phyloP scores from a whole-genome alignment of 345 rosid species.

The Angophora floribunda region DNA sequence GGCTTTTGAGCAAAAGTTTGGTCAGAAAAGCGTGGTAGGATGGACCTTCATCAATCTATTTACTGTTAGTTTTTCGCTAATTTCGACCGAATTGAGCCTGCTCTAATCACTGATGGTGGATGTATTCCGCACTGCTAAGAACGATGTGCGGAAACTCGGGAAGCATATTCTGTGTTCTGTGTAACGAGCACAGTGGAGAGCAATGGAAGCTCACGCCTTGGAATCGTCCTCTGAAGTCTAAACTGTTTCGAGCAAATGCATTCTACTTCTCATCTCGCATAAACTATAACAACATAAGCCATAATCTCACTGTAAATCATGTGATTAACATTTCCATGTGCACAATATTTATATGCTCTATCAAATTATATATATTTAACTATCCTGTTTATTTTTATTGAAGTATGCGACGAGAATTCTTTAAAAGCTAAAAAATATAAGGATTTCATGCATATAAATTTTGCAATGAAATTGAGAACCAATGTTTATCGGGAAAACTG shows the following conservation, averaged over 20 bases:
- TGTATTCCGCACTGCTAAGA: neutral
- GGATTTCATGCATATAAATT: neutral
- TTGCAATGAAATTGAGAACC: neutral
- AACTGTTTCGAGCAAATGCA: neutral
- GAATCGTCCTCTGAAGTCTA: neutral
- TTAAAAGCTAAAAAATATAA: neutral
- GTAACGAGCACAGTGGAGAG: neutral
- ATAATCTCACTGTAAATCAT: neutral
- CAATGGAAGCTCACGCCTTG: neutral
- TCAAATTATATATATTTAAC: too few species aligned
- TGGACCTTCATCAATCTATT: neutral
- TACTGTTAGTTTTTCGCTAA: too few species aligned
- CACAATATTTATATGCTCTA: neutral
- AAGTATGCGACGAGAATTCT: neutral
- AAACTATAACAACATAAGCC: neutral
- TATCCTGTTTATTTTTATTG: neutral
- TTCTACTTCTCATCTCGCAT: neutral
- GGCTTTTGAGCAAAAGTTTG: neutral
- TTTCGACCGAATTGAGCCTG: neutral
- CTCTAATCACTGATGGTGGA: neutral
- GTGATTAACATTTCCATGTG: neutral
- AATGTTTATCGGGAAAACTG: too few species aligned
- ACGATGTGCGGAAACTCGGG: neutral
- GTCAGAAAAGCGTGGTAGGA: neutral
- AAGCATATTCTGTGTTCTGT: neutral